Evolutionary conservation across 441 rosid species (phyloP).

Genomic region (Erodium moschatum): DNA sequence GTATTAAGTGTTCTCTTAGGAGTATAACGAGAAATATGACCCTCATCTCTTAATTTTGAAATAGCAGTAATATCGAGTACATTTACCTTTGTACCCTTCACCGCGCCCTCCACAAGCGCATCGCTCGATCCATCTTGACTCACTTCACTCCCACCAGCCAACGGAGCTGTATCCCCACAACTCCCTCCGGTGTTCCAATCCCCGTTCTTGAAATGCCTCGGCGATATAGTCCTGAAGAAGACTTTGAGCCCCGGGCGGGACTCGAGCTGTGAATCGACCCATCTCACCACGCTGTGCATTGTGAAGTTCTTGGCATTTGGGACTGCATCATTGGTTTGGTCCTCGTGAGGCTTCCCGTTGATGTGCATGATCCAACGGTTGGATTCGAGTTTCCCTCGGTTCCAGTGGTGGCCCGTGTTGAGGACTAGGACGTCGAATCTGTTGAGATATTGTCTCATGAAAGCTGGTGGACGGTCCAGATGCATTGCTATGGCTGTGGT

Average conservation of each 20-base stretch:
- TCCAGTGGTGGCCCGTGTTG: conserved; percentile 75
- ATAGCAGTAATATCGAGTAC: conserved; percentile 55
- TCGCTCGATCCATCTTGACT: conserved; percentile 44
- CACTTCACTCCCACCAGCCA: conserved; percentile 43
- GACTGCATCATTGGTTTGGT: conserved; percentile 29
- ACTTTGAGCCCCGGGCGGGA: conserved; percentile 39
- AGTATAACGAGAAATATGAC: conserved; percentile 41
- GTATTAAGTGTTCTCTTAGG: conserved; percentile 28
- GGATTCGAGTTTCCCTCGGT: conserved; percentile 47
- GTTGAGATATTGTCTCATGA: conserved; percentile 44
- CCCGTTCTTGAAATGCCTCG: conserved; percentile 57
- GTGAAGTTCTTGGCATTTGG: conserved; percentile 53
- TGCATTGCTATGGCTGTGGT: conserved; percentile 46
- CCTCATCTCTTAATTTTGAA: conserved; percentile 61
- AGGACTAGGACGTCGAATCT: conserved; percentile 52
- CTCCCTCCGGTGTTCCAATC: conserved; percentile 73
- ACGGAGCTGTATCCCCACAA: conserved; percentile 47
- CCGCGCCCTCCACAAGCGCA: conserved; percentile 39
- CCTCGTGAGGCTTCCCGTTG: conserved; percentile 37
- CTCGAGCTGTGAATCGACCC: conserved; percentile 52
- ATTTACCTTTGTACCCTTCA: conserved; percentile 45
- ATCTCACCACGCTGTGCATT: conserved; percentile 39
- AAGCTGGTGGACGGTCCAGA: conserved; percentile 57
- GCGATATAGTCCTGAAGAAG: conserved; percentile 62
- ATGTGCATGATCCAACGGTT: conserved; percentile 62